Evolutionary conservation across 306 rosid genomes (phyloP).

Genomic region (Nissolia schottii): DNA sequence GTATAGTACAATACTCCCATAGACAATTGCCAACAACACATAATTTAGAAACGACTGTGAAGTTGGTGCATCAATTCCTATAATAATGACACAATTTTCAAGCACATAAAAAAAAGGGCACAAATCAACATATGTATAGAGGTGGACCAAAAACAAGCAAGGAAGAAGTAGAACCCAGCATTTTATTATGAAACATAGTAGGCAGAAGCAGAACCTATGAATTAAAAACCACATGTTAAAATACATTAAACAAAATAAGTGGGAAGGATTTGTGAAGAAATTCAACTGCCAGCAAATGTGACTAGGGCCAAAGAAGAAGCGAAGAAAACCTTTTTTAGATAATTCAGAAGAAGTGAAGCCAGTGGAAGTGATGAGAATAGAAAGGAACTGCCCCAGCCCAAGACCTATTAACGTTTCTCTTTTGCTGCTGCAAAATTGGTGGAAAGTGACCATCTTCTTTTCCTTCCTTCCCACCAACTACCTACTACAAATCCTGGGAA

Average conservation of each 20-base stretch:
- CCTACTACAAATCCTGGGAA: too few relatives aligned
- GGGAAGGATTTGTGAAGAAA: background rate
- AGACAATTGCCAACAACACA: slow-evolving; percentile 65
- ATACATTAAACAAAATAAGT: too few relatives aligned
- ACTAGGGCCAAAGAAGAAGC: background rate
- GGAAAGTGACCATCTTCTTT: slow-evolving; percentile 29
- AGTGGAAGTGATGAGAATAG: slow-evolving; percentile 83
- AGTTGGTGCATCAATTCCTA: slow-evolving; percentile 86
- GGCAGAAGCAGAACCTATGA: background rate
- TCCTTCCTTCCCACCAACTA: background rate
- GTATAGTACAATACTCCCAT: slow-evolving; percentile 55
- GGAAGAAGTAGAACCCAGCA: background rate
- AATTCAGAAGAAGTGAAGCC: slow-evolving; percentile 84
- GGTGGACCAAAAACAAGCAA: background rate
- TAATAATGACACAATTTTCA: too few relatives aligned
- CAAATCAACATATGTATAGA: background rate
- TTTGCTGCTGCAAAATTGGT: slow-evolving; percentile 42
- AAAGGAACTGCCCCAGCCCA: slow-evolving; percentile 91
- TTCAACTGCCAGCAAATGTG: background rate
- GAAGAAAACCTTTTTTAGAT: slow-evolving; percentile 66
- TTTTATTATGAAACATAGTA: background rate
- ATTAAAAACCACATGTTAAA: background rate
- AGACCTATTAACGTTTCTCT: slow-evolving; percentile 74
- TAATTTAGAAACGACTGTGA: slow-evolving; percentile 89
- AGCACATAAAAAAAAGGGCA: too few relatives aligned